Base-by-base conservation (phyloP, 1,139 yeast species). In the Geotrichum cucujoidarum region DNA sequence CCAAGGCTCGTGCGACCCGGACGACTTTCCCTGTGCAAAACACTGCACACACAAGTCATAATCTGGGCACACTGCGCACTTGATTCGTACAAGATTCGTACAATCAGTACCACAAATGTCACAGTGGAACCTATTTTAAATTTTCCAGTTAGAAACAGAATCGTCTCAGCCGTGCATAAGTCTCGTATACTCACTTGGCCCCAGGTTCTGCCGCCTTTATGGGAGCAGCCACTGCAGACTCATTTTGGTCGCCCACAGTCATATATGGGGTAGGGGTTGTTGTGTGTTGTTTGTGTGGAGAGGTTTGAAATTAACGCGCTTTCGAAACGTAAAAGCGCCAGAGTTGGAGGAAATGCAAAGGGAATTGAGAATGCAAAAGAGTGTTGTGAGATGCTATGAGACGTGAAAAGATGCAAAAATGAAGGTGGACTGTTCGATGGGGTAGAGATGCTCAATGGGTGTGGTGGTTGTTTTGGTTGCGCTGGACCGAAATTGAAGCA, bases 11-110 rank as follows among this genome's bases (percentile, higher is more conserved):
- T 92, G 99, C 55, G 80, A 83, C 1, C 89, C 94, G 3, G 94
- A 78, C 27, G 79, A 71, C 18, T 78, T 72, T 11, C 98, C 99
- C 53, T 81, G 78, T 2, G 96, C 83, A 69, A 92, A 92, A 64
- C 99, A 92, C 4, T 95, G 95, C 7, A 94, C 97, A 71, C 99
- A 92, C 25, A 92, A 71, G 64, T 92, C 98, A 61, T 92, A 94
- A 64, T 92, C 97, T 3, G 81, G 75, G 67, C 98, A 92, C 40
- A 81, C 83, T 0, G 97, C 97, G 70, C 98, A 92, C 51, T 86
- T 76, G 45, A 92, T 81, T 53, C 97, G 76, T 48, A 92, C 94
- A 58, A 97, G 72, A 61, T 90, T 83, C 4, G 97, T 90, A 64
- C 97, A 87, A 64, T 92, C 98, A 3, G 95, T 76, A 22, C 96